Evolutionary conservation across 768 basidiomycete species (phyloP).

Genomic region (Tricholoma sp.): DNA sequence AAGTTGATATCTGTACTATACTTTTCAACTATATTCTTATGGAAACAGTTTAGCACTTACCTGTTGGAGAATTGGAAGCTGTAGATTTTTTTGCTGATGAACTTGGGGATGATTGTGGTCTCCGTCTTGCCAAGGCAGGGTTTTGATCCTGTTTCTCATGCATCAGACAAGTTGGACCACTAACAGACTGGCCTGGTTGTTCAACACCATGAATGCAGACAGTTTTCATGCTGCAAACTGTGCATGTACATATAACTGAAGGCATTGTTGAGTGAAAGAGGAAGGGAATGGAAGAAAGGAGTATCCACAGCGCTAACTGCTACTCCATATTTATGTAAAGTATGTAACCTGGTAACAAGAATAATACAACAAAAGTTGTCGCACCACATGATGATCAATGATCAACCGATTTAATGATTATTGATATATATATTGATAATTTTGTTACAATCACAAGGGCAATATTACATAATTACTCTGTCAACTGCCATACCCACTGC

Average conservation of each 20-base stretch:
- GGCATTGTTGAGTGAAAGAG: background rate
- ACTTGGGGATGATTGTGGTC: background rate
- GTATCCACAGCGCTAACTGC: too few relatives aligned
- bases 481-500: too few relatives aligned
- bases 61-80: background rate
- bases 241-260: constrained; percentile 7
- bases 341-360: too few relatives aligned
- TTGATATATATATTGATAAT: too few relatives aligned
- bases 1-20: background rate
- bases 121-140: background rate
- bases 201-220: constrained; percentile 2
- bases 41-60: background rate
- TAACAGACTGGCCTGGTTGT: constrained; percentile 4
- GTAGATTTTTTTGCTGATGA: background rate
- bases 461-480: too few relatives aligned
- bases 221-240: constrained; percentile 4
- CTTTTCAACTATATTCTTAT: background rate
- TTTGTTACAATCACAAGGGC: too few relatives aligned
- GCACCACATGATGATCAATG: background rate
- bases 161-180: background rate
- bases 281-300: background rate
- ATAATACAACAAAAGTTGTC: too few relatives aligned
- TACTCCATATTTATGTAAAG: too few relatives aligned
- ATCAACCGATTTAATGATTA: too few relatives aligned
- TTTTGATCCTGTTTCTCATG: constrained; percentile 6